Conservation (phyloP, 2,329 filamentous ascomycete species). For the Fusarium citri region DNA sequence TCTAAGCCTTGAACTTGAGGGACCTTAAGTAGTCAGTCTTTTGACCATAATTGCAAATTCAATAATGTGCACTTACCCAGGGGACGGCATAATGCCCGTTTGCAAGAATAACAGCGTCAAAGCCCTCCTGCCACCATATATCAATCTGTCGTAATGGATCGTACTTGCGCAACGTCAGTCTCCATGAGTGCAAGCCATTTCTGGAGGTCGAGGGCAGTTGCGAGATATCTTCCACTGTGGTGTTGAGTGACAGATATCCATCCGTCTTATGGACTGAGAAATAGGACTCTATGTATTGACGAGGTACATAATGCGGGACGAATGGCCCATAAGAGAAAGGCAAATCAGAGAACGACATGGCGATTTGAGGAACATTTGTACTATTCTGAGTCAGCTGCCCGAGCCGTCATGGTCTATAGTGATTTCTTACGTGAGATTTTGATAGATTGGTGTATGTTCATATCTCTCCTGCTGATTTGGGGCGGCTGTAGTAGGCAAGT, state of each 20-base stretch:
- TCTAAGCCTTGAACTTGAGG: conserved; percentile 60
- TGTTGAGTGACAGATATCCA: conserved; percentile 59
- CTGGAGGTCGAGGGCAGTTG: conserved; percentile 39
- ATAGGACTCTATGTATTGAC: conserved; percentile 67
- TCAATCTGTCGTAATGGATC: conserved; percentile 59
- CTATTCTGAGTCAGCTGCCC: conserved; percentile 32
- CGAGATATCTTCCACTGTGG: conserved; percentile 63
- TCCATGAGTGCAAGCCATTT: conserved; percentile 54
- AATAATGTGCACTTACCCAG: conserved; percentile 51
- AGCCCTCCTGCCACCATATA: conserved; percentile 65
- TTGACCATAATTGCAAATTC: rapidly evolving
- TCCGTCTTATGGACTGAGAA: conserved; percentile 64
- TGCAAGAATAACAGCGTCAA: conserved; percentile 58
- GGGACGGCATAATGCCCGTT: conserved; percentile 60
- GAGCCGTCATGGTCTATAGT: neutral
- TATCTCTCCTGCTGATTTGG: conserved; percentile 60
- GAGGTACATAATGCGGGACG: conserved; percentile 64
- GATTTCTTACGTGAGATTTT: conserved; percentile 59
- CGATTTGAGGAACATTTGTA: conserved; percentile 68
- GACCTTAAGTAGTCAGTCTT: conserved; percentile 48
- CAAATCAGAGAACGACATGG: conserved; percentile 66
- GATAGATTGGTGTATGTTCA: conserved; percentile 62
- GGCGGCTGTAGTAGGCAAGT: conserved; percentile 54
- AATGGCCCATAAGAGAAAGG: conserved; percentile 67
- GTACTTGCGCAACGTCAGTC: conserved; percentile 59